Base-by-base conservation (phyloP, 2,329 filamentous ascomycete genomes). In the Huntiella abstrusa region DNA sequence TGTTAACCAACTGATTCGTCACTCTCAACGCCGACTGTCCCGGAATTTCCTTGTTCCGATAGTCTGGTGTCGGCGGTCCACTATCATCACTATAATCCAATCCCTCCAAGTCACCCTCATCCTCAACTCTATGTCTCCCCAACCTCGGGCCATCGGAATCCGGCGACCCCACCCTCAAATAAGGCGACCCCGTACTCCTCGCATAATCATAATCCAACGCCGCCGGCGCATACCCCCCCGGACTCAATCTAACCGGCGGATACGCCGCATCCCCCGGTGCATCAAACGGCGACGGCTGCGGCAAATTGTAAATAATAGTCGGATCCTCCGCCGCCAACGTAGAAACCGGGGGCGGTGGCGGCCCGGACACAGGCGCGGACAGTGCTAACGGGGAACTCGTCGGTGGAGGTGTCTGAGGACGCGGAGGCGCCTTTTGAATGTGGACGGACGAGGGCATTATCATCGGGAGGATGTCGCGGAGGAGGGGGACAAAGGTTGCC, bases 381-480 rank as follows among this genome's bases (percentile, higher is more conserved):
- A 22, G 35, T 37, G 15, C 16, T 34, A 16, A 19, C 13, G 41
- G 42, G 42, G 17, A 40, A n/a, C 13, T 6, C 13, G 5, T 42
- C 37, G 17, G 32, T 12, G 6, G n/a, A 41, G 33, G 15, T 33
- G 19, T 35, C 22, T n/a, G 41, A 13, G n/a, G 41, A 28, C 12
- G 32, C 41, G 7, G 16, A 48, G 33, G 65, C 62, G 51, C 64
- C 66, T 32, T 50, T 32, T 50, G 70, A 48, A 80, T 62, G 45
- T 73, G 65, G n/a, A 80, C 70, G n/a, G 64, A 59, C 3, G 66
- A 63, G 2, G 72, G 71, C 56, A 75, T 60, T 49, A 76, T 67
- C 66, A 77, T 75, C 49, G 71, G 72, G 42, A 76, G 59, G 42
- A 76, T 60, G 53, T 75, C 72, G 52, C 70, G 68, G 46, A 76